Evolutionary conservation across 2,329 filamentous ascomycete genomes (phyloP), one percentile per base, ranked within the genome.

Genomic region (Exophiala mesophila): DNA sequence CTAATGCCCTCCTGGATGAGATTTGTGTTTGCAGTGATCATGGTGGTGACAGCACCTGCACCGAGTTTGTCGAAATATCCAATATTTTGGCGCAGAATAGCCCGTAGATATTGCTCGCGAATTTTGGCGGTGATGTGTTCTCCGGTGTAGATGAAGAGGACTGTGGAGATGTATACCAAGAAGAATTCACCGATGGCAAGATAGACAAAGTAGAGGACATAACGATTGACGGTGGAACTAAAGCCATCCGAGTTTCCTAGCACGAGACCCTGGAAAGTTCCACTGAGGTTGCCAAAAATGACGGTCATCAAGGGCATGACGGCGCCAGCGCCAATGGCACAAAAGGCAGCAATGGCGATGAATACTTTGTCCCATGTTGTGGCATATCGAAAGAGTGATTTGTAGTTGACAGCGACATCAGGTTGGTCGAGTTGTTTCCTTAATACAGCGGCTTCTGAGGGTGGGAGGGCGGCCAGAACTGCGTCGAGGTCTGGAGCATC

Each of bases 21-120:
- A 58, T 95, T 96, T 32, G 88, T 94, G 62, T 97, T 90, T 8
- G 89, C 83, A 0, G 90, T 97, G 55, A 96, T 95, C 51, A 89
- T 82, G 1, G 89, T 95, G 0, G 89, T 95, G 47, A 97, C 86
- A 65, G 96, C 92, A 45, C 90, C 89, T 23, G 88, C 85, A 38
- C 89, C 90, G 10, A 95, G 75, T 58, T 92, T 92, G 64, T 97
- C 92, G 65, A 94, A 94, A 64, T 87, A 94, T 33, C 80, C 88
- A 61, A 94, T 90, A 61, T 95, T 94, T 62, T 94, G 88, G 47
- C 80, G 79, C 69, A 94, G 70, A 59, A 88, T 89, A 50, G 85
- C 87, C 55, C 82, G 76, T 5, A 98, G 76, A 57, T 97, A 97
- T 54, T 86, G 76, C 59, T 86, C 78, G 45, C 89, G 80, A 55